phyloP scores from a whole-genome alignment of 352 stramenopile genomes.

The Thraustotheca clavata region DNA sequence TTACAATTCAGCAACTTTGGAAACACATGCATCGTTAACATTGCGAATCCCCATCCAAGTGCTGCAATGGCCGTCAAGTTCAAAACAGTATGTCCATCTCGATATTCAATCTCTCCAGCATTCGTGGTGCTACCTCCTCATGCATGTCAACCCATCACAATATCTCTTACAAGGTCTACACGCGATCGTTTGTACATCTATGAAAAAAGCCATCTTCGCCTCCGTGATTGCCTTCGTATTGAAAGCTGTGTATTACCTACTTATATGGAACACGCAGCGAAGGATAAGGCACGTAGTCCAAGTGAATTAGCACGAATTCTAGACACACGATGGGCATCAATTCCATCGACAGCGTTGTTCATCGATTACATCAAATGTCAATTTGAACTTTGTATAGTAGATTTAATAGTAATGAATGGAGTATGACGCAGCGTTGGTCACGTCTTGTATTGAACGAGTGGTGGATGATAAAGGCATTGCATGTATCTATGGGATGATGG shows the following conservation, averaged over 20 bases:
- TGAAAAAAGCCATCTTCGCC: not conserved
- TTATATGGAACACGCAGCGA: not conserved
- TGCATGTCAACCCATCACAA: not conserved
- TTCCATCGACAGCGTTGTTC: not conserved
- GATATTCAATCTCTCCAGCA: not conserved
- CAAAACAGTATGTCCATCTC: not conserved
- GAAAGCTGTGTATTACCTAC: not conserved
- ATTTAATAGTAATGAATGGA: too few species aligned
- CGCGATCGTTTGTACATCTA: constrained; percentile 2
- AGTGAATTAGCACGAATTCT: not conserved
- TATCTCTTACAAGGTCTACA: not conserved
- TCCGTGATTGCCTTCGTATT: not conserved
- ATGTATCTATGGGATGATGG: not conserved
- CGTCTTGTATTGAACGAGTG: too few species aligned
- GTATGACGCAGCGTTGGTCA: not conserved
- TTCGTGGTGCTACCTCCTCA: not conserved
- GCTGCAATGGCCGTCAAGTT: not conserved
- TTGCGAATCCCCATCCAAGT: not conserved
- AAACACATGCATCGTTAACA: not conserved
- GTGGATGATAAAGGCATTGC: not conserved
- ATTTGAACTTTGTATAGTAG: not conserved
- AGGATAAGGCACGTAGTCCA: not conserved
- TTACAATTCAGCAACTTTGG: constrained; percentile 1
- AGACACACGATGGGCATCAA: not conserved
- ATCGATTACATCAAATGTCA: not conserved